Conservation (phyloP, 352 stramenopile genomes). For the Halophytophthora batemanensis region DNA sequence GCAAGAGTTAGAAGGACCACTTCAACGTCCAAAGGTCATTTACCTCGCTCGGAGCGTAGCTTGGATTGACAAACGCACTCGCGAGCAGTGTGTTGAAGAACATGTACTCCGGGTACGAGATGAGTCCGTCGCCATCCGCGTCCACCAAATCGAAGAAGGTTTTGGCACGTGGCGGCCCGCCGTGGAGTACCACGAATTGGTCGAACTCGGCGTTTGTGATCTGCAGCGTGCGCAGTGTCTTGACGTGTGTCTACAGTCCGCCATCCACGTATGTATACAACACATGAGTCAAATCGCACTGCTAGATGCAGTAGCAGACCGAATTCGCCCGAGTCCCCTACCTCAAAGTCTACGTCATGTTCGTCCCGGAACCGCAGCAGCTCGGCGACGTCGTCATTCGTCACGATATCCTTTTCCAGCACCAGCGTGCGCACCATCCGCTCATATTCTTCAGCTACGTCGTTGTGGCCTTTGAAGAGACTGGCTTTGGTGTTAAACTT, state of each 20-base stretch:
- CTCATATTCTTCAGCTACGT: constrained; percentile 54
- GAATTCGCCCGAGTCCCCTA: too few species aligned
- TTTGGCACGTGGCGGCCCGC: constrained; percentile 50
- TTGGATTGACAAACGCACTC: constrained; percentile 69
- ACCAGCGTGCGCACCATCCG: constrained; percentile 50
- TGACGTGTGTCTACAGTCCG: constrained; percentile 85
- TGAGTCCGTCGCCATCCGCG: constrained; percentile 82
- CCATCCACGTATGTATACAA: too few species aligned
- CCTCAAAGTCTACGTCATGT: constrained; percentile 73
- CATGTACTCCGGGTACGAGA: constrained; percentile 89
- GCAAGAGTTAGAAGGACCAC: neutral
- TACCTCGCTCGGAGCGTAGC: too few species aligned
- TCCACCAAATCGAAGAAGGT: constrained; percentile 87
- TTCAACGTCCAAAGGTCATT: neutral
- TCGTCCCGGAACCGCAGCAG: constrained; percentile 58
- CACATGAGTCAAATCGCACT: too few species aligned
- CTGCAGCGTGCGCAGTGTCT: constrained; percentile 63
- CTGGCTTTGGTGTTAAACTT: constrained; percentile 79
- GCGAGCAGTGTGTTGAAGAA: constrained; percentile 86
- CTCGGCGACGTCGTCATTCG: constrained; percentile 37
- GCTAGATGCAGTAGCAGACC: too few species aligned
- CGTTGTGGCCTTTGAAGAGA: constrained; percentile 37
- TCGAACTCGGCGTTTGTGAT: constrained; percentile 85
- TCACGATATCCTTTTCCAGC: constrained; percentile 48
- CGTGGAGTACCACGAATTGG: constrained; percentile 70